These are phyloP conservation scores for Endocalyx cinctus DNA, from an alignment of 2,329 filamentous ascomycete genomes.

Conservation along the genomic window DNA sequence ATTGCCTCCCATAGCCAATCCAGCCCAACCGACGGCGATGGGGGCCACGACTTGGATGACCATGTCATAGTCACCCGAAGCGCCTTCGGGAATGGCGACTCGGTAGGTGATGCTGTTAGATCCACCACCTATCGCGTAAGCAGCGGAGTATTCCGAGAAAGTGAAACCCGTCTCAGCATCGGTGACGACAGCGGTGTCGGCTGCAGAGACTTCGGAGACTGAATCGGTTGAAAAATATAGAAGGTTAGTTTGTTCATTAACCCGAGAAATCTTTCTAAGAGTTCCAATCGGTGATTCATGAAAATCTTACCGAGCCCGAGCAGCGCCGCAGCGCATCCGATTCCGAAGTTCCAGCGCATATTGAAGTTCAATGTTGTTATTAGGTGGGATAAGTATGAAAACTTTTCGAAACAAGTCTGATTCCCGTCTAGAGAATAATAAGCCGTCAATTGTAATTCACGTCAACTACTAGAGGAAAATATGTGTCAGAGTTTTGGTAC, in stretches of 20 bases:
- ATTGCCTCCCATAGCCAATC: conserved; percentile 44
- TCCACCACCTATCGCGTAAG: conserved; percentile 23
- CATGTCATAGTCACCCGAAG: conserved; percentile 30
- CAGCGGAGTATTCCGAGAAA: conserved; percentile 21
- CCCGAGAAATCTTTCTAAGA: too few species aligned
- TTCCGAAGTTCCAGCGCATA: conserved; percentile 22
- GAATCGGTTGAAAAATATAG: neutral
- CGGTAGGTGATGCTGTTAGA: conserved; percentile 23
- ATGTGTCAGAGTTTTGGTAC: neutral
- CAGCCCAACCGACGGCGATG: conserved; percentile 41
- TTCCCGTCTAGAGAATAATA: too few species aligned
- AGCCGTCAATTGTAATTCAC: too few species aligned
- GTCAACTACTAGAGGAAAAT: neutral
- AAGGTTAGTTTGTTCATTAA: too few species aligned
- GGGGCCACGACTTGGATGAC: conserved; percentile 41
- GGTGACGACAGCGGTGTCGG: conserved; percentile 18
- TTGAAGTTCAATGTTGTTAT: conserved; percentile 7
- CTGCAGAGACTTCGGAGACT: conserved; percentile 11
- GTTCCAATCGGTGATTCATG: too few species aligned
- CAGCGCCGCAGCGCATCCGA: conserved; percentile 15
- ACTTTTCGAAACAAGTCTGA: neutral
- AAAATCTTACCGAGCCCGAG: conserved; percentile 19
- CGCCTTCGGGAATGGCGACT: conserved; percentile 31
- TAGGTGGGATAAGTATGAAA: neutral
- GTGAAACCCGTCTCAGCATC: conserved; percentile 27